Conservation (phyloP, 164 flowering plant species). For the Protea cynaroides region DNA sequence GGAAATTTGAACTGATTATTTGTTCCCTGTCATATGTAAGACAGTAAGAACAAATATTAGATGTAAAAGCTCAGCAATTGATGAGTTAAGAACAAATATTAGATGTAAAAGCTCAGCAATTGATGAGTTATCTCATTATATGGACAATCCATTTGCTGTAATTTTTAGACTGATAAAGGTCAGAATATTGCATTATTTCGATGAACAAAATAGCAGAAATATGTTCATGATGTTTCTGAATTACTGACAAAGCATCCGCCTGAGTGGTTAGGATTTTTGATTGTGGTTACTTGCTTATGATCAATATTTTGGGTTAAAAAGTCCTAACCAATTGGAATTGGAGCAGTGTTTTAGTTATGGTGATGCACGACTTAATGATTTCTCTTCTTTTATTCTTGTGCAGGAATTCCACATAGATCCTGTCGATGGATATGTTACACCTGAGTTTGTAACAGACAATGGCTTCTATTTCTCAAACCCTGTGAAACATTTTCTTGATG, state of each 20-base stretch:
- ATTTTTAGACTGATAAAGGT: background rate
- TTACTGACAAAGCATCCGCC: too few relatives aligned
- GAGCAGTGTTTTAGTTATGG: too few relatives aligned
- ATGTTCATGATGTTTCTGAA: too few relatives aligned
- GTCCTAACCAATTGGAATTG: too few relatives aligned
- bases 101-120: background rate
- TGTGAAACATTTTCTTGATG: slow-evolving; percentile 76
- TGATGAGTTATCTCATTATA: too few relatives aligned
- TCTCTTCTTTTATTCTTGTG: background rate
- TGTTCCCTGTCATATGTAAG: background rate
- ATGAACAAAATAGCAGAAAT: too few relatives aligned
- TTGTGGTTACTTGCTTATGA: too few relatives aligned
- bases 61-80: background rate
- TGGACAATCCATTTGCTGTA: background rate
- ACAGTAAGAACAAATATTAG: background rate
- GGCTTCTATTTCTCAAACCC: slow-evolving; percentile 84
- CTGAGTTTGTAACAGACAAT: slow-evolving; percentile 41
- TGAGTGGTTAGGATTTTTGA: too few relatives aligned
- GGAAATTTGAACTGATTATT: background rate
- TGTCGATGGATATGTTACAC: slow-evolving; percentile 53
- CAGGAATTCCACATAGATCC: slow-evolving; percentile 80
- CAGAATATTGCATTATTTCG: background rate
- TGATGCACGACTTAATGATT: background rate
- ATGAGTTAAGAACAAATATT: background rate
- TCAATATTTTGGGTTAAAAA: too few relatives aligned